Evolutionary conservation across 257 asterid genomes (phyloP).

Genomic region (Primulina huaijiensis): DNA sequence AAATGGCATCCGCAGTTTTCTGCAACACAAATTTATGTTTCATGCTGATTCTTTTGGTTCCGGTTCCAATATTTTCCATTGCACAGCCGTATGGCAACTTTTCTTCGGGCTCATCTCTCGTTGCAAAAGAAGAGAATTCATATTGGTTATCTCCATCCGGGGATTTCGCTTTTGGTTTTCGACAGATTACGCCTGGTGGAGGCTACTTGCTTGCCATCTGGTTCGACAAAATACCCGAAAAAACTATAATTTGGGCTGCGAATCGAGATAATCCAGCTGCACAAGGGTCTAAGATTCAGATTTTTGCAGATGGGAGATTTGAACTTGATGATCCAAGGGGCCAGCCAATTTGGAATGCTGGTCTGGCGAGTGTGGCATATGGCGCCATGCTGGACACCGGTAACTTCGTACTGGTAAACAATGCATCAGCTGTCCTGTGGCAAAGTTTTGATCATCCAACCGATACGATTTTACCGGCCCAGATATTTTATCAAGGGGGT

Average conservation of each 20-base stretch:
- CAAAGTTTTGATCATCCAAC: constrained; percentile 30
- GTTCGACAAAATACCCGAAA: constrained; percentile 38
- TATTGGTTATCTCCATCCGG: constrained; percentile 19
- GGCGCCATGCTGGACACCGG: constrained; percentile 44
- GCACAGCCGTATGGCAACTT: constrained; percentile 10
- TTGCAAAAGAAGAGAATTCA: background rate
- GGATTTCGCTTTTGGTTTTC: constrained; percentile 25
- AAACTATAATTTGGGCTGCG: constrained; percentile 42
- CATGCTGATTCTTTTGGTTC: background rate
- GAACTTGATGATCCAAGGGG: constrained; percentile 22
- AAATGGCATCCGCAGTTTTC: no score
- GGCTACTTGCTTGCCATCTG: constrained; percentile 38
- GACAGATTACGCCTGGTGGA: background rate
- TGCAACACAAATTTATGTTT: no score
- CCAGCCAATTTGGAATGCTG: constrained; percentile 17
- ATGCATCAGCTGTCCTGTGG: constrained; percentile 27
- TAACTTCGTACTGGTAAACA: constrained; percentile 30
- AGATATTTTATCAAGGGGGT: constrained; percentile 16
- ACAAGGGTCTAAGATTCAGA: constrained; percentile 34
- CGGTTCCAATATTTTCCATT: constrained; percentile 1
- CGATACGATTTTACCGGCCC: constrained; percentile 43
- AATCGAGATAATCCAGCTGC: constrained; percentile 25
- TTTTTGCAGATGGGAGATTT: constrained; percentile 31
- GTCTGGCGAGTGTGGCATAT: constrained; percentile 18
- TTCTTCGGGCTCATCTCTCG: constrained; percentile 16